Percentiles rank a stretch among this genome's conserved stretches.
Evolutionary conservation across 805 yeast genomes (phyloP).

Genomic region (Wickerhamiella australiensis): DNA sequence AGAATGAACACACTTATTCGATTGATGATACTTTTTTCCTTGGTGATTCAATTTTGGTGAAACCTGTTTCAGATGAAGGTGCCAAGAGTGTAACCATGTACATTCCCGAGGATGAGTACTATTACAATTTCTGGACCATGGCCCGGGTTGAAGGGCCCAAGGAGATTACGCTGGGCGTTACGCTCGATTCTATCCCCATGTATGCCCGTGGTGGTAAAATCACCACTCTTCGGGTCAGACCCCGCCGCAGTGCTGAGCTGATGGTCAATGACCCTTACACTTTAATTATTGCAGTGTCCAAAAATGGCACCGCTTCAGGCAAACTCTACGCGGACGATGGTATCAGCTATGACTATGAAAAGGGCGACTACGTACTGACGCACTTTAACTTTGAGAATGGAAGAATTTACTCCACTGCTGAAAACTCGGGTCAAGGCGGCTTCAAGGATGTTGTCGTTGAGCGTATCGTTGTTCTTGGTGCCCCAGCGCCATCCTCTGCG

Average conservation of each 20-base stretch:
- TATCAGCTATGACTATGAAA: conserved; percentile 45
- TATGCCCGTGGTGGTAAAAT: conserved; percentile 70
- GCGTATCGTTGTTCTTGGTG: conserved; percentile 22
- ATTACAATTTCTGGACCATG: conserved; percentile 30
- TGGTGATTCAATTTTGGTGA: conserved; percentile 56
- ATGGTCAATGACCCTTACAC: conserved; percentile 77
- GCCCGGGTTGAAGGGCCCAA: conserved; percentile 10
- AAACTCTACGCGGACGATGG: conserved; percentile 76
- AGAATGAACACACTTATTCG: conserved; percentile 35
- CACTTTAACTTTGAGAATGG: conserved; percentile 30
- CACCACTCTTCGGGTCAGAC: conserved; percentile 52
- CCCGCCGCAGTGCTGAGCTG: conserved; percentile 65
- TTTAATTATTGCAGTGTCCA: conserved; percentile 44
- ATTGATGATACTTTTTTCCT: conserved; percentile 77
- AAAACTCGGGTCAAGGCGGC: conserved; percentile 12
- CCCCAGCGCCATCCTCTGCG: conserved; percentile 30
- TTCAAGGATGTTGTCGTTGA: conserved; percentile 18
- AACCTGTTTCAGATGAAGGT: conserved; percentile 60
- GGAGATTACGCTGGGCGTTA: conserved; percentile 28
- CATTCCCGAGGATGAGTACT: conserved; percentile 36
- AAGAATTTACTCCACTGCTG: conserved; percentile 12
- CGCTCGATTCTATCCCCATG: conserved; percentile 56
- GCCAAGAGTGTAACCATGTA: conserved; percentile 33
- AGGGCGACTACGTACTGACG: conserved; percentile 40
- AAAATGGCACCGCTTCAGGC: conserved; percentile 42